Base-by-base conservation (phyloP, 768 basidiomycete genomes). In the Mycena metata region DNA sequence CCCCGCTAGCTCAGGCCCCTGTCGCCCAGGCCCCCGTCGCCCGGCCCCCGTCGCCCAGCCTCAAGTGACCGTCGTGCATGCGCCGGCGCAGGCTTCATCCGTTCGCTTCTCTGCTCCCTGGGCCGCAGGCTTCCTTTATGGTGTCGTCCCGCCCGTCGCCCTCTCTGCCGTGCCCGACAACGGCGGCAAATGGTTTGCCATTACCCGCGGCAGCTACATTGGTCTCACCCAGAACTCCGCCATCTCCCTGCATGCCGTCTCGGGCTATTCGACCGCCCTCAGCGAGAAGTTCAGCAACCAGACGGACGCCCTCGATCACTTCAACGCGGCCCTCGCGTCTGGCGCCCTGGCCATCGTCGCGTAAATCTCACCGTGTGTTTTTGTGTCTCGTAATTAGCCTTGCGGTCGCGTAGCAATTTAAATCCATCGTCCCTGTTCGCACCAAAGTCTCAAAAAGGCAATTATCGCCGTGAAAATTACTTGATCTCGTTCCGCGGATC, bases 261-360 rank as follows among this genome's bases (percentile, higher is more conserved):
- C 21, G 2, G 36, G 60, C 11, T 21, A 51, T 5, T 17, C 47
- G 4, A 21, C 21, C 9, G 47, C 12, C 21, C 21, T 52, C 16
- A 4, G 8, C 11, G 41, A 23, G 13, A 21, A 11, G 35, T 51
- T 13, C 36, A 5, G 5, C 24, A 51, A 4, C 23, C 60, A 61
- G 50, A 21, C 33, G 2, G 24, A 35, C 0, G 49, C 60, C 9
- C 15, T 61, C 21, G 36, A 2, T 5, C 7, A 17, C 21, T 61
- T 61, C 49, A 61, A 61, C 36, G 21, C 6, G 10, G 59, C 59
- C 13, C 59, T 60, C 41, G 16, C 12, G 17, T 46, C 45, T 2
- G 45, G 45, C 45, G 45, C 17, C 9, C 17, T 46, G 17, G 45
- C 17, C 17, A 46, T 46, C 17, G 17, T 46, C 4, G 45, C 3